Percentiles rank a stretch among this genome's conserved stretches.
Conservation (phyloP, 768 basidiomycete species). For the Austroboletus eburneus region DNA sequence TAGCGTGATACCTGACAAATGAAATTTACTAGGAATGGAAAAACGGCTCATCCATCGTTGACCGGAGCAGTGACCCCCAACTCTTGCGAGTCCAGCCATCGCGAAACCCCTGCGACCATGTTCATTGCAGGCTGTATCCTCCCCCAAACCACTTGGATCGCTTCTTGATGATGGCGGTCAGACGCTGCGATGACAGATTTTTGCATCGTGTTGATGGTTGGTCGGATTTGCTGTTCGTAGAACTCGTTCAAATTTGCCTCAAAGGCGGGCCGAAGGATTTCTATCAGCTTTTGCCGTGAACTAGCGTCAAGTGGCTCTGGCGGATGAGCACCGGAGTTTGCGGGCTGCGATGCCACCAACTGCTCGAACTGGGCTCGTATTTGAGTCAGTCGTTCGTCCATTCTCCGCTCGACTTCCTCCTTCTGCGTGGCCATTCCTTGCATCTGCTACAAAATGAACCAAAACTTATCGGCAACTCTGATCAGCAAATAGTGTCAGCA, state of each 20-base stretch:
- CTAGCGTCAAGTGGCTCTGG: neutral
- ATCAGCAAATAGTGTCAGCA: neutral
- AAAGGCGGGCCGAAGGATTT: conserved; percentile 16
- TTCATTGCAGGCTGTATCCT: conserved; percentile 30
- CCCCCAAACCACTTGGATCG: conserved; percentile 23
- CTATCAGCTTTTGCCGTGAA: conserved; percentile 14
- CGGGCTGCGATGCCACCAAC: conserved; percentile 9
- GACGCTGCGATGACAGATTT: conserved; percentile 10
- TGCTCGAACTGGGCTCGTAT: conserved; percentile 17
- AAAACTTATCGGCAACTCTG: conserved; percentile 2
- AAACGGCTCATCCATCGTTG: neutral
- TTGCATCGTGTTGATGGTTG: conserved; percentile 14
- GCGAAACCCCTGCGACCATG: conserved; percentile 27
- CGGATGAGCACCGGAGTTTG: neutral
- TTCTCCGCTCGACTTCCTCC: conserved; percentile 10
- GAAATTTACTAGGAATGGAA: conserved; percentile 13
- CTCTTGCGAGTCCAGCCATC: conserved; percentile 29
- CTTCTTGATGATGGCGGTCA: conserved; percentile 20
- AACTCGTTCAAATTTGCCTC: conserved; percentile 18
- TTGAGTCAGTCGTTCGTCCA: conserved; percentile 13
- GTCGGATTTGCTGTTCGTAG: conserved; percentile 22
- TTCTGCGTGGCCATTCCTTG: conserved; percentile 14
- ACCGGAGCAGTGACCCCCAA: conserved; percentile 19
- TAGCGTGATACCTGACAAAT: conserved; percentile 17
- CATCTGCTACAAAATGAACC: conserved; percentile 12